Evolutionary conservation across 495 filamentous ascomycete genomes (phyloP).

Genomic region (Aspergillus funiculosus): DNA sequence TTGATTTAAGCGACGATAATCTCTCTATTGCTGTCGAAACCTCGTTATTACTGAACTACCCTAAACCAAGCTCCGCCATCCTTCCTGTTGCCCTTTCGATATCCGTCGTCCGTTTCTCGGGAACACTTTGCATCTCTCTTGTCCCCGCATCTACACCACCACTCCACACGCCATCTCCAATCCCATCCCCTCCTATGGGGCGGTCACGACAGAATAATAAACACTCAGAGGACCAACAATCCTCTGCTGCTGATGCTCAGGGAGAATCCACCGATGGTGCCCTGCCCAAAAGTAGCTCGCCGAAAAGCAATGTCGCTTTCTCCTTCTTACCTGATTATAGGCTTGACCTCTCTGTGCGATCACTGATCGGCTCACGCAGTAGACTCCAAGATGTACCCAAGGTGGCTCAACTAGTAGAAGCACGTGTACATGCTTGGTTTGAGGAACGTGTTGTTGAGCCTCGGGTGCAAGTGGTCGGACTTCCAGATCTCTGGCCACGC

Average conservation of each 20-base stretch:
- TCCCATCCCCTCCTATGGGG: constrained; percentile 24
- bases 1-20: constrained; percentile 85
- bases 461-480: constrained; percentile 86
- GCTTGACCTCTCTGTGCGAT: constrained; percentile 84
- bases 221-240: constrained; percentile 16
- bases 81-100: constrained; percentile 88
- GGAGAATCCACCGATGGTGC: constrained; percentile 4
- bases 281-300: constrained; percentile 32
- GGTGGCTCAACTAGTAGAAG: constrained; percentile 91
- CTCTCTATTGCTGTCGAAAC: constrained; percentile 93
- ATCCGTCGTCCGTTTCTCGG: constrained; percentile 86
- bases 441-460: constrained; percentile 95
- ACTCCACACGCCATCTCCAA: constrained; percentile 34
- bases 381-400: constrained; percentile 94
- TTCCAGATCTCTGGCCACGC: constrained; percentile 91
- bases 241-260: constrained; percentile 4
- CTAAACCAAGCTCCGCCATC: constrained; percentile 81
- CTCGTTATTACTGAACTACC: constrained; percentile 88
- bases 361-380: constrained; percentile 83
- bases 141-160: constrained; percentile 56
- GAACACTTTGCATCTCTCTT: constrained; percentile 87
- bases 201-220: constrained; percentile 11
- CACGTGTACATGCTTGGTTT: constrained; percentile 89
- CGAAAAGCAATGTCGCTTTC: constrained; percentile 82
- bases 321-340: constrained; percentile 94